Base-by-base conservation (phyloP, 306 rosid genomes). In the Pterocarpus santalinus region DNA sequence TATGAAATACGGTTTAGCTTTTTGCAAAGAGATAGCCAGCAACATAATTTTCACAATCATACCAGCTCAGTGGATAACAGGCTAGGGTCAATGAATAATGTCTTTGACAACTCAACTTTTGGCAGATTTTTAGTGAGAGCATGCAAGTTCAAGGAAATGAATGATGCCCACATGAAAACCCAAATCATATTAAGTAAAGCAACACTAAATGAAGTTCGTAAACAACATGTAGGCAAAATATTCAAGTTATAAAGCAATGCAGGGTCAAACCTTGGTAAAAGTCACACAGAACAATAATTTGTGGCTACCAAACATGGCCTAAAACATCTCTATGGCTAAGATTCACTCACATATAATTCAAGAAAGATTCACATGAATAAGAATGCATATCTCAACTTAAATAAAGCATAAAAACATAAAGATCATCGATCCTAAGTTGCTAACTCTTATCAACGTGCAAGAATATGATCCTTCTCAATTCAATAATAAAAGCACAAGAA, bases 141-240 rank as follows among this genome's bases (percentile, higher is more conserved):
- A 52, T 83, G 85, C 92, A 94, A 86, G 86, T 92, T 92, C 89
- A 94, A 80, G 73, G 94, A 92, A 38, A 90, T 90, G 80, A 92
- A 89, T 12, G 97, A 77, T 43, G 91, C 94, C 98, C 90, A 89
- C 81, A 80, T 65, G 30, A 66, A 66, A 76, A 84, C 53, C 67
- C 41, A 61, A 12, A 13, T 77, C 82, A 55, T 57, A 76, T 58
- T 36, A 56, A 69, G 69, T 69, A 75, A 62, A 60, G 52, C 63
- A 60, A 55, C 74, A 69, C 33, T 35, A 17, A 68, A 69, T 53
- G 49, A 38, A 52, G 47, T 68, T 49, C 68, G 83, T 69, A 15
- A 36, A 64, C 44, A 76, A 69, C 56, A 53, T 38, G n/a, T 1
- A 41, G 67, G 76, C n/a, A 72, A 81, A 51, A 67, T 11, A 46